phyloP scores from a whole-genome alignment of 331 rosid species.

The Pyrus hybrid region DNA sequence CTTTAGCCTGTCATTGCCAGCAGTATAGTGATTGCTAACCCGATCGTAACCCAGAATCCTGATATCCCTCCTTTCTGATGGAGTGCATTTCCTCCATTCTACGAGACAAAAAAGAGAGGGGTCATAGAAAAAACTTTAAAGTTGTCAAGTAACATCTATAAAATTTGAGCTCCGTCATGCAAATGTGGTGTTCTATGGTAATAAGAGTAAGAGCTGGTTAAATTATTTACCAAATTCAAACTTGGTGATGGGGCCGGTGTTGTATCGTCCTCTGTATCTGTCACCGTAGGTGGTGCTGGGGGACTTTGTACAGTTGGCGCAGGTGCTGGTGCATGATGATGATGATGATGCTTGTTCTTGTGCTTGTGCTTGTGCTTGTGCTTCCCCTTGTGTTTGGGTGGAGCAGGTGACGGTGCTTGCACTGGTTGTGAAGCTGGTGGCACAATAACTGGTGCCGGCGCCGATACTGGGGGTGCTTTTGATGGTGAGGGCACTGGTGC shows the following conservation, averaged over 20 bases:
- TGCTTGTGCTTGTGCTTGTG: slow-evolving; percentile 27
- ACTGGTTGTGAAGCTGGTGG: slow-evolving; percentile 23
- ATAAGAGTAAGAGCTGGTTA: not conserved
- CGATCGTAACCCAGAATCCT: slow-evolving; percentile 34
- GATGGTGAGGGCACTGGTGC: slow-evolving; percentile 44
- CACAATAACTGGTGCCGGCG: slow-evolving; percentile 35
- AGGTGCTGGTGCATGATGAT: slow-evolving; percentile 78
- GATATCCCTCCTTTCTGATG: slow-evolving; percentile 32
- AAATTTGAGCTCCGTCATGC: not conserved
- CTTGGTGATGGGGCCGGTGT: slow-evolving; percentile 89
- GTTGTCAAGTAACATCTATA: not conserved
- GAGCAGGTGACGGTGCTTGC: slow-evolving; percentile 26
- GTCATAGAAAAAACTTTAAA: not conserved
- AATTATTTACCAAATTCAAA: slow-evolving; percentile 49
- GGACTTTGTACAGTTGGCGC: slow-evolving; percentile 70
- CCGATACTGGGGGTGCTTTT: slow-evolving; percentile 25
- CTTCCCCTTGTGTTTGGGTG: slow-evolving; percentile 43
- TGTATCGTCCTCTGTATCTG: slow-evolving; percentile 40
- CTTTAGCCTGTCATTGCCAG: slow-evolving; percentile 37
- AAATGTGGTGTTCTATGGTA: not conserved
- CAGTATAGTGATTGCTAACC: slow-evolving; percentile 43
- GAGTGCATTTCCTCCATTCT: slow-evolving; percentile 58
- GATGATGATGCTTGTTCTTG: slow-evolving; percentile 69
- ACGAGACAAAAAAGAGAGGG: slow-evolving; percentile 9
- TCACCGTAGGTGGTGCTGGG: slow-evolving; percentile 76